A percentile compares a stretch with the other conserved stretches of the same genome.
These are phyloP conservation scores for Cenchrus purpureus DNA, from an alignment of 176 grass and related monocot genomes.

Conservation along the genomic window DNA sequence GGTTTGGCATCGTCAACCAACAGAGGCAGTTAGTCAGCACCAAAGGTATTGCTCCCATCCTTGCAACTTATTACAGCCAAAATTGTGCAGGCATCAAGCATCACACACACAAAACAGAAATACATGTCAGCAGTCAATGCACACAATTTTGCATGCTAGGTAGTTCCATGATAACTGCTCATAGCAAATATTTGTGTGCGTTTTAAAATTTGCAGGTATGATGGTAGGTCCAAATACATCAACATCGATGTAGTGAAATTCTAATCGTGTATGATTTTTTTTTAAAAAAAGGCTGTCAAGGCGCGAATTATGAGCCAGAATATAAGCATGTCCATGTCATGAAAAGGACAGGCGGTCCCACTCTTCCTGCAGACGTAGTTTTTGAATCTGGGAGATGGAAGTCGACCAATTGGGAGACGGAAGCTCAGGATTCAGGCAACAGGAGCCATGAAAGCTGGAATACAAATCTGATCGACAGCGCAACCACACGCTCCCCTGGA, in stretches of 20 bases:
- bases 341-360: constrained; percentile 37
- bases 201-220: not conserved
- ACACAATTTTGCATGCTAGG: not conserved
- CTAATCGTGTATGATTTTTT: constrained; percentile 18
- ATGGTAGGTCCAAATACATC: constrained; percentile 23
- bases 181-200: not conserved
- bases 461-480: not conserved
- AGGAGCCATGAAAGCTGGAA: constrained; percentile 26
- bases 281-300: constrained; percentile 22
- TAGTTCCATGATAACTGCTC: not conserved
- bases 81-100: not conserved
- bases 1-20: constrained; percentile 9
- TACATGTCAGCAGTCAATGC: constrained; percentile 3
- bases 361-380: not conserved
- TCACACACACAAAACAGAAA: not conserved
- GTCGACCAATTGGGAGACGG: constrained; percentile 8
- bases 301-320: constrained; percentile 48
- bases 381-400: constrained; percentile 35
- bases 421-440: constrained; percentile 26
- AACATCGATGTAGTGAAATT: constrained; percentile 37
- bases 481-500: not conserved
- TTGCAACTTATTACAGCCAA: not conserved
- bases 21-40: not conserved
- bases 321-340: constrained; percentile 52
- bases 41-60: not conserved